These are phyloP conservation scores for Hura crepitans DNA, from an alignment of 441 rosid genomes.

Conservation along the genomic window DNA sequence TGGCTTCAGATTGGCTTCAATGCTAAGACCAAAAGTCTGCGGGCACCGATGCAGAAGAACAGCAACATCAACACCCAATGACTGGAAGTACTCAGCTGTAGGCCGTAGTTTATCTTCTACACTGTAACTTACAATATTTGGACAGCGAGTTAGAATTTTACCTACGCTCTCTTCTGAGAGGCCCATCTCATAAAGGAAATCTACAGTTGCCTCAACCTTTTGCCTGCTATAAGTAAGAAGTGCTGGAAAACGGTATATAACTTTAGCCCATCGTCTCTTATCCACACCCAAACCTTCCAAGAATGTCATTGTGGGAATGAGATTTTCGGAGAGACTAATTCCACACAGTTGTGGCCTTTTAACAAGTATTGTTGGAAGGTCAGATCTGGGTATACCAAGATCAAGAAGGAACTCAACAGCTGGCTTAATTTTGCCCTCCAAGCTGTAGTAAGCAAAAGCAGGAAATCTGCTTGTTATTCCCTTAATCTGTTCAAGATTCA, in stretches of 20 bases:
- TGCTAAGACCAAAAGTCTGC: conserved; percentile 26
- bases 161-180: conserved; percentile 36
- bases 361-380: conserved; percentile 33
- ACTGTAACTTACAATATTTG: conserved; percentile 27
- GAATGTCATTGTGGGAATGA: conserved; percentile 41
- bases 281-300: conserved; percentile 41
- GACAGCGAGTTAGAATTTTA: conserved; percentile 36
- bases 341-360: conserved; percentile 47
- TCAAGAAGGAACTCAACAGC: conserved; percentile 42
- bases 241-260: conserved; percentile 40
- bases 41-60: conserved; percentile 27
- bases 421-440: conserved; percentile 47
- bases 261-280: conserved; percentile 45
- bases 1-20: conserved; percentile 27
- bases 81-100: conserved; percentile 23
- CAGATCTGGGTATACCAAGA: conserved; percentile 39
- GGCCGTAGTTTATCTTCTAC: conserved; percentile 44
- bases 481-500: conserved; percentile 42
- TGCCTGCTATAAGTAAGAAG: conserved; percentile 39
- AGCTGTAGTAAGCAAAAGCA: conserved; percentile 41
- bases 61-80: conserved; percentile 27
- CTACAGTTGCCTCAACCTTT: conserved; percentile 34
- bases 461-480: conserved; percentile 38
- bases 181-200: conserved; percentile 42
- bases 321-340: conserved; percentile 39